Base-by-base conservation (phyloP, 139 green algal species). In the Chlorella sp. region DNA sequence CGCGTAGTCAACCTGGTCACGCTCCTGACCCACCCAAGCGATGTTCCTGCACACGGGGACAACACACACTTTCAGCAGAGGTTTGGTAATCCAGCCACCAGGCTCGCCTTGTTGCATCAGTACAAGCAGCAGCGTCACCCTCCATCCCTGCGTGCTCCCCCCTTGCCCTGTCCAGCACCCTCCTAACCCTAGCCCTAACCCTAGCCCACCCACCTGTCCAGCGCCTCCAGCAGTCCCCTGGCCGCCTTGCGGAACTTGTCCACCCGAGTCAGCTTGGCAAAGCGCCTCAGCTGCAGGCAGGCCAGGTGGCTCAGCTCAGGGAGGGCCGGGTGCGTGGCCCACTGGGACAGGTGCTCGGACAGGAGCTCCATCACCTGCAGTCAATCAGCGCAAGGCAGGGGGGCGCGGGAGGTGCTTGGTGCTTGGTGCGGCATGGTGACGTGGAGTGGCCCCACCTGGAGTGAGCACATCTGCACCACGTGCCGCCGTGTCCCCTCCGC, bases 301-400 rank as follows among this genome's bases (percentile, higher is more conserved):
- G 86, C 71, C 61, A 95, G 73, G 83, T 92, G 88, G 1, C 88
- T 67, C 22, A 98, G 83, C 87, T 98, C 94, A 17, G 94, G 94
- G 75, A 98, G 97, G 32, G 90, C 82, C 14, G 92, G 71, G 80
- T 73, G 82, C 74, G 84, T 88, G 31, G 85, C 75, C 90, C 92
- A 97, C 72, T 92, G 82, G 2, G 85, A 63, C 35, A 97, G 80
- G 80, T 97, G 90, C 2, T 91, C 85, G 2, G 84, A 75, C 72
- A 98, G 82, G 36, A 94, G 73, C 83, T 96, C 87, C 69, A 96
- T 55, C 29, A 89, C 81, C 84, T 92, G 82, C 10, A 17, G 42
- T n/a, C n/a, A n/a, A n/a, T n/a, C n/a, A n/a, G n/a, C n/a, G n/a
- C n/a, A n/a, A n/a, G n/a, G n/a, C n/a, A n/a, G n/a, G n/a, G n/a